A percentile compares a stretch with the other conserved stretches of the same genome.
phyloP scores from a whole-genome alignment of 2,329 filamentous ascomycete genomes.

The Diaporthe caulivora region DNA sequence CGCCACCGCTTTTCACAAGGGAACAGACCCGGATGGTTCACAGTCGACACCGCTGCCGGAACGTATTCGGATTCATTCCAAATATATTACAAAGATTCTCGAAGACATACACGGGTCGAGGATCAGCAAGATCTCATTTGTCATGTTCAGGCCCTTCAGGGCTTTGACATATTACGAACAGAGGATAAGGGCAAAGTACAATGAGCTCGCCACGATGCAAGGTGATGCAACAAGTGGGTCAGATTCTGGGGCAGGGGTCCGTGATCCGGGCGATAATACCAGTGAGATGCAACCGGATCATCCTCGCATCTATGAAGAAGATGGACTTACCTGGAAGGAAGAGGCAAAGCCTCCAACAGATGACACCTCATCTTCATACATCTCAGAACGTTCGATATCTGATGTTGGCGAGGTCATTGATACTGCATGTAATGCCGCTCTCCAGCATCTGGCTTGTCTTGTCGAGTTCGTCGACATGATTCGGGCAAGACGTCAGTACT shows the following conservation, averaged over 20 bases:
- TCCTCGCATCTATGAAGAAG: not conserved
- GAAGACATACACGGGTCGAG: not conserved
- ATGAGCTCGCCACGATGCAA: not conserved
- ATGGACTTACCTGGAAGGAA: not conserved
- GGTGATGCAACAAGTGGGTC: not conserved
- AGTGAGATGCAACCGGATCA: not conserved
- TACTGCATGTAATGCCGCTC: not conserved
- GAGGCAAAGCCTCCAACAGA: too few relatives aligned
- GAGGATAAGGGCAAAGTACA: conserved; percentile 18
- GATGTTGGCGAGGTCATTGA: not conserved
- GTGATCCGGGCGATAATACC: not conserved
- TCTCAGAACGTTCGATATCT: not conserved
- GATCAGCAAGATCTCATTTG: conserved; percentile 5
- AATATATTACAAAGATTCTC: conserved; percentile 3
- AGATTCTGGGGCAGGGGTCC: not conserved
- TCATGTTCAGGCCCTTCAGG: conserved; percentile 38
- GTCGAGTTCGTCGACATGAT: conserved; percentile 41
- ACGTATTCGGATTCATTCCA: conserved; percentile 35
- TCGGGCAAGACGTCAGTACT: conserved; percentile 28
- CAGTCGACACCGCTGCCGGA: conserved; percentile 25
- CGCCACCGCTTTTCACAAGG: not conserved
- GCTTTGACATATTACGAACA: conserved; percentile 35
- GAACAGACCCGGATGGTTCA: too few relatives aligned
- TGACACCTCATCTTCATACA: not conserved
- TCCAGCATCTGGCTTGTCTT: conserved; percentile 39